Evolutionary conservation across 192 early-diverging fungal species (phyloP), one percentile per base, ranked within the genome.

Genomic region (Linnemannia zychae): DNA sequence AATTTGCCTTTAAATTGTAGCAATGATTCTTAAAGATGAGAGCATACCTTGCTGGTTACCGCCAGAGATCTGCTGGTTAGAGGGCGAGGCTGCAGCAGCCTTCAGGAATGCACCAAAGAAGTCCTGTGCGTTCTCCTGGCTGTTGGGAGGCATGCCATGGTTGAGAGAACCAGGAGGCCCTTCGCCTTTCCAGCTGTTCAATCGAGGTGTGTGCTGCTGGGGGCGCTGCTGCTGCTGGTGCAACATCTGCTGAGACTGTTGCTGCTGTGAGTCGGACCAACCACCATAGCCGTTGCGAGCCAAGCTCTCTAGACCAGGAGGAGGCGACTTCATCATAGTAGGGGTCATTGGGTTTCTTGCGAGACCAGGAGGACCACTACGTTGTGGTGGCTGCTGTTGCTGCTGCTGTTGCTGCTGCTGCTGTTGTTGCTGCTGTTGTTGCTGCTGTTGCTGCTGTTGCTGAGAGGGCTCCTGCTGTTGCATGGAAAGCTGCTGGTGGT

Each of bases 91-190:
- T 9, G 91, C 90, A 0, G 92, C 92, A 16, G 90, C 89, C 60
- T 91, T 91, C 76, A 93, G 82, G 66, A 91, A 93, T 13, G 89
- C 90, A 16, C 90, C 90, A 81, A 93, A 93, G 76, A 93, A 91
- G 75, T 89, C 87, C 65, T 93, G 90, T 3, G 90, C 88, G 57
- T 90, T 87, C 28, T 86, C 74, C 70, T 86, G 84, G 28, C 76
- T 80, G 52, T 69, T 70, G 12, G 36, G 63, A 31, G 72, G 20
- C 36, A 28, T 28, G 17, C 52, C 33, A 36, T 80, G 37, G 12
- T 52, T 47, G 16, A 67, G 57, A 12, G 57, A 44, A 22, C 60
- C 37, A 65, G 52, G 48, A 13, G 53, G 71, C 20, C 22, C 48
- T 20, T 76, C 78, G 40, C 71, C 73, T 22, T 74, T 71, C 71